These are phyloP conservation scores for Wallacemonas sp. DNA, from an alignment of 208 protist species.

Conservation along the genomic window DNA sequence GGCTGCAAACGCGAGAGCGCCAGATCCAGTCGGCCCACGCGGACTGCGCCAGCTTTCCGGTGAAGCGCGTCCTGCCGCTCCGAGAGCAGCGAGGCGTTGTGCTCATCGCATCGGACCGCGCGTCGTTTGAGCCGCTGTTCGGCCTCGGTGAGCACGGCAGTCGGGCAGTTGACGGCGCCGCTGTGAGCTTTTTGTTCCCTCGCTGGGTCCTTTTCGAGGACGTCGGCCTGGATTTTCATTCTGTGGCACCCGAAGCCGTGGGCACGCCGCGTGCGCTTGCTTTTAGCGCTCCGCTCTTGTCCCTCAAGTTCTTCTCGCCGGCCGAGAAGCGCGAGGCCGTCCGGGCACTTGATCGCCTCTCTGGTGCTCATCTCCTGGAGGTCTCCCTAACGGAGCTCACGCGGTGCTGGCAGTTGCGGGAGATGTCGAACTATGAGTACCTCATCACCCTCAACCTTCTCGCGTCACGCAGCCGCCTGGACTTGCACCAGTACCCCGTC, in stretches of 20 bases:
- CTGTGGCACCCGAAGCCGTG: constrained; percentile 1
- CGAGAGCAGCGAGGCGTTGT: constrained; percentile 54
- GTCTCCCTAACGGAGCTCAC: constrained; percentile 19
- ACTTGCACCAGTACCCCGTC: constrained; percentile 88
- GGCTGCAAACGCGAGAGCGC: not conserved
- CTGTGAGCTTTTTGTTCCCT: constrained; percentile 33
- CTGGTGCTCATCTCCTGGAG: constrained; percentile 20
- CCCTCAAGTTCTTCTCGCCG: constrained; percentile 30
- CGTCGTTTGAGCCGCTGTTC: constrained; percentile 45
- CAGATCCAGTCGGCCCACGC: constrained; percentile 3
- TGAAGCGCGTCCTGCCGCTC: constrained; percentile 39
- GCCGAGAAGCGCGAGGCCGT: constrained; percentile 29
- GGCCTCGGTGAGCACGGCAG: constrained; percentile 12
- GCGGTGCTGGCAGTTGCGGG: constrained; percentile 33
- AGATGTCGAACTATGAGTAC: constrained; percentile 63
- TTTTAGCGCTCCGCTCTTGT: constrained; percentile 22
- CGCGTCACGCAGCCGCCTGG: constrained; percentile 41
- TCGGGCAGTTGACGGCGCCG: not conserved
- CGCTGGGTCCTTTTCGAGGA: constrained; percentile 43
- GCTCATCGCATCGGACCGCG: constrained; percentile 13
- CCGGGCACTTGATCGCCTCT: constrained; percentile 20
- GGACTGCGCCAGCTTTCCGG: constrained; percentile 31
- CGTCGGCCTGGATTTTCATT: constrained; percentile 46
- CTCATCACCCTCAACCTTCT: constrained; percentile 57
- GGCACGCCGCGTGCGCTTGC: constrained; percentile 13